Evolutionary conservation across 768 basidiomycete genomes (phyloP), one percentile per base, ranked within the genome.

Genomic region (Tylopilus rubrobrunneus): DNA sequence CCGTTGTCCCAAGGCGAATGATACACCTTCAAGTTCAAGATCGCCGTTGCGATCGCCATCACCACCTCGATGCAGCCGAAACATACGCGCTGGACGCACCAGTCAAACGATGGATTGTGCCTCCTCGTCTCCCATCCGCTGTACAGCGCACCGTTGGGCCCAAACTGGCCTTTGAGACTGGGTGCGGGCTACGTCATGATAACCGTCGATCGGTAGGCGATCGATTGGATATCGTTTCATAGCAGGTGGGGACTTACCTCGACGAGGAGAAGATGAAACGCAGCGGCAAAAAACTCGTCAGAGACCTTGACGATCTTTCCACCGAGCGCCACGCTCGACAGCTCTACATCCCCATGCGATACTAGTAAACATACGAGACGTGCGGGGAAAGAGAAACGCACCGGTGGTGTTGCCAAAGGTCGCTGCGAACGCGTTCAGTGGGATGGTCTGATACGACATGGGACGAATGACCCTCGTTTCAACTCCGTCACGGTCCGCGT

Each of bases 241-340:
- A 19, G 39, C 25, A 34, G 15, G 17, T 3, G 36, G 2, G 15
- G 8, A 39, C 80, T 62, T 56, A 92, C 95, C 73, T 86, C 85
- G 41, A 90, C 86, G 46, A 89, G 78, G 50, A 99, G 77, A 25
- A 99, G 76, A 73, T 96, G 85, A 57, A 72, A 79, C 0, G 89
- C 93, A 61, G 86, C 82, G 10, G 92, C 93, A 64, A 99, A 99
- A 77, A 98, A 99, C 58, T 99, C 93, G 69, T 99, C 97, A 2
- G 94, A 97, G 44, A 89, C 84, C 2, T 80, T 76, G 31, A 87
- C 65, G 59, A 98, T 74, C 53, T 78, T 70, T 3, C 86, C 94
- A 17, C 92, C 96, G 12, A 98, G 74, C 0, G 86, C 84, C 17
- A 85, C 86, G 56, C 89, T 91, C 29, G 95, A 97, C 11, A 98